phyloP scores from a whole-genome alignment of 805 yeast genomes.

The Pichia eremophila region DNA sequence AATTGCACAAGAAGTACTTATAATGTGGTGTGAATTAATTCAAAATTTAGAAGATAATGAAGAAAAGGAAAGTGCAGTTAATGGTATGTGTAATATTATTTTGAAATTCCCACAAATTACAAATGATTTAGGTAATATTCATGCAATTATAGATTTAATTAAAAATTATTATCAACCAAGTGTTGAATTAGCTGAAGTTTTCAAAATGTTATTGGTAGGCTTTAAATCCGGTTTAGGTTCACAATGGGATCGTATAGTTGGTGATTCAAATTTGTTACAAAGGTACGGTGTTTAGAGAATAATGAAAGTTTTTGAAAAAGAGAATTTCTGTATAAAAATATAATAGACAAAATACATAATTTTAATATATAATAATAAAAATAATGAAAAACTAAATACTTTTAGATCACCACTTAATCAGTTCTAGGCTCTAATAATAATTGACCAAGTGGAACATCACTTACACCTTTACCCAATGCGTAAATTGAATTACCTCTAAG shows the following conservation, averaged over 20 bases:
- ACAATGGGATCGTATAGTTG: conserved; percentile 14
- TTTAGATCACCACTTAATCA: background rate
- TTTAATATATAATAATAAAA: background rate
- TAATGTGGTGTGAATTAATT: conserved; percentile 70
- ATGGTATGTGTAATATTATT: conserved; percentile 71
- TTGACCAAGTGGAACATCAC: conserved; percentile 47
- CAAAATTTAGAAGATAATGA: conserved; percentile 63
- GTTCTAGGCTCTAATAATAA: conserved; percentile 53
- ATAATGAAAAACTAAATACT: background rate
- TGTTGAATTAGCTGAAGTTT: conserved; percentile 33
- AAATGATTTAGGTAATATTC: conserved; percentile 36
- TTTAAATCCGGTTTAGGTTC: conserved; percentile 41
- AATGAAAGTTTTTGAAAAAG: background rate
- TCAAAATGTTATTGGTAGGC: conserved; percentile 35
- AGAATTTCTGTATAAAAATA: background rate
- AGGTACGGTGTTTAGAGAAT: conserved; percentile 19
- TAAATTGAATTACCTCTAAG: conserved; percentile 69
- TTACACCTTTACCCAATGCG: conserved; percentile 45
- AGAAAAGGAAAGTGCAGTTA: conserved; percentile 81
- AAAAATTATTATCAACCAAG: conserved; percentile 46
- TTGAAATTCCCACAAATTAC: conserved; percentile 56
- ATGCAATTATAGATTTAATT: conserved; percentile 49
- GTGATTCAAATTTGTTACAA: background rate
- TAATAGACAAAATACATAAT: background rate
- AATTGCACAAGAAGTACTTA: conserved; percentile 24